Percentiles rank a stretch among this genome's conserved stretches.
These are phyloP conservation scores for Metschnikowia sp. DNA, from an alignment of 805 yeast species.

Conservation along the genomic window DNA sequence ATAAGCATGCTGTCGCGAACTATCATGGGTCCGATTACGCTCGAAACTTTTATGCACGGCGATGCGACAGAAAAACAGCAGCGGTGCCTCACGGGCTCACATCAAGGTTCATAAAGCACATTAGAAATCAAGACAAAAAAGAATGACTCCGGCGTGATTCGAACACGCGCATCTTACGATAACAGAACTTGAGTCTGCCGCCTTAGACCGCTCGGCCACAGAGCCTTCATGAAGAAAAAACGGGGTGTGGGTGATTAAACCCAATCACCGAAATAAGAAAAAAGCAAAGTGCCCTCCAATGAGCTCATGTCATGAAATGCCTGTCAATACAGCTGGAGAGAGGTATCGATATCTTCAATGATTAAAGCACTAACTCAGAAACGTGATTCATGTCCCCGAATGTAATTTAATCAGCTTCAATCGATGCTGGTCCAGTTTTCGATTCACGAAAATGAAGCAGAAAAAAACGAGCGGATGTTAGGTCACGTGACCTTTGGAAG, in stretches of 20 bases:
- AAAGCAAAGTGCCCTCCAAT: neutral
- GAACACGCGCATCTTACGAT: constrained; percentile 24
- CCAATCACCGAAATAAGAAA: neutral
- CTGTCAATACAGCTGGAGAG: too few relatives aligned
- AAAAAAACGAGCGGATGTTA: too few relatives aligned
- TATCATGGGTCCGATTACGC: too few relatives aligned
- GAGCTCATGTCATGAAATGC: too few relatives aligned
- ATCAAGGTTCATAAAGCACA: neutral
- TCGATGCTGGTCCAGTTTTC: too few relatives aligned
- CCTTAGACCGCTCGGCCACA: constrained; percentile 22
- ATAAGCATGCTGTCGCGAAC: too few relatives aligned
- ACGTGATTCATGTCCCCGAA: too few relatives aligned
- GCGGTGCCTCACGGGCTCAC: neutral
- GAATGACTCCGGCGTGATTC: constrained; percentile 22
- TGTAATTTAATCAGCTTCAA: too few relatives aligned
- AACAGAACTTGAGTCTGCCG: constrained; percentile 23
- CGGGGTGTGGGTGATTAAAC: neutral
- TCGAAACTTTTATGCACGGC: neutral
- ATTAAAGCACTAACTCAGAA: too few relatives aligned
- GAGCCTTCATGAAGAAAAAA: constrained; percentile 8
- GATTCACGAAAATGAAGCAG: too few relatives aligned
- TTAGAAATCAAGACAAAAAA: neutral
- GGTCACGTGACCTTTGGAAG: too few relatives aligned
- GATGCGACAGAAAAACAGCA: neutral
- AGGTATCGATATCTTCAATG: too few relatives aligned